Evolutionary conservation across 2,329 filamentous ascomycete genomes (phyloP), one percentile per base, ranked within the genome.

Genomic region (Fusarium secorum): DNA sequence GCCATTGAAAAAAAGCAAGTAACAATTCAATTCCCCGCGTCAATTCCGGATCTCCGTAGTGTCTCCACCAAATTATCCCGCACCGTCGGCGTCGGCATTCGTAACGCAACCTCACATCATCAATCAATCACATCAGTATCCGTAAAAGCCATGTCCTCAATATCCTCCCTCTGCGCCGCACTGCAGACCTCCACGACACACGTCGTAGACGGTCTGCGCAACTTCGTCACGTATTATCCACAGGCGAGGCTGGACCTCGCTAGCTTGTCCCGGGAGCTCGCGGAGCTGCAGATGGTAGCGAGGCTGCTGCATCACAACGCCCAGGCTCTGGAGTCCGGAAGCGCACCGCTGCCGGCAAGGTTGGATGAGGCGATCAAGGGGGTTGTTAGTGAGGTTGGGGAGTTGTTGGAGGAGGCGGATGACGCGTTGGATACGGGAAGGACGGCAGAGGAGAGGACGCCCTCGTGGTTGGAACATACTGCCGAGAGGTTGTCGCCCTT

Each of bases 201-300:
- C 3, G 62, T 68, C 42, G 63, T 68, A 48, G 74, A 74, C 14
- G 69, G 63, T 32, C 73, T 77, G 44, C 64, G 72, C 42, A 66
- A 64, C 54, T 76, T 77, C 26, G 66, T 77, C 30, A 68, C 74
- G 39, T 60, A 67, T 15, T 74, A 71, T 42, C 74, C 76, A 30
- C 70, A 68, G 20, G 65, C 74, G 30, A 75, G 76, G 24, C 64
- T 74, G 14, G 72, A 73, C 59, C 68, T 77, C 7, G 61, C 67
- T 44, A 60, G 24, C 61, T 77, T 33, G 48, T 75, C 72, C 22
- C 76, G 75, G n/a, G 76, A 77, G 69, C 72, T 78, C 14, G 70
- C 74, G 7, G 74, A 76, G 59, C 54, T 77, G 7, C 74, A 74
- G 64, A 70, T 76, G 64, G 72, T 70, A 13, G 64, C 75, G n/a